Evolutionary conservation across 1,284 basidiomycete species (phyloP).

Genomic region (Phaffia rhodozyma): DNA sequence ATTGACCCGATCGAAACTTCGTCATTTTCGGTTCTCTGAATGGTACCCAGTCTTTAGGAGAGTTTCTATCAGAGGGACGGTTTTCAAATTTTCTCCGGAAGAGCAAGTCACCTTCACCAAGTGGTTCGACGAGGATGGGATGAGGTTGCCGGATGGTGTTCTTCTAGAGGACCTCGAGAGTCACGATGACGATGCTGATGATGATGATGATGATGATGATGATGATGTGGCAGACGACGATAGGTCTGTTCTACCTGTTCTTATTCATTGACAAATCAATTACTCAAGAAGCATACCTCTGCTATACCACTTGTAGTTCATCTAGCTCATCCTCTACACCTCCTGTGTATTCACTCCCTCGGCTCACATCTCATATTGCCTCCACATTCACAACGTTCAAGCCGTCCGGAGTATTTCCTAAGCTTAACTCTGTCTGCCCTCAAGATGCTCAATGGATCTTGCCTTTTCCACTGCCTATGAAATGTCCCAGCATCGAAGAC

Average conservation of each 20-base stretch:
- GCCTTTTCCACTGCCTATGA: slow-evolving; percentile 69
- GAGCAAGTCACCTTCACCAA: slow-evolving; percentile 3
- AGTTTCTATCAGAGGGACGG: slow-evolving; percentile 3
- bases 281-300: too few species aligned
- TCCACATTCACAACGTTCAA: background rate
- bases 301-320: background rate
- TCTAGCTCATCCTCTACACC: background rate
- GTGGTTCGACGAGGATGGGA: slow-evolving; percentile 18
- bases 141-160: slow-evolving; percentile 12
- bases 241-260: background rate
- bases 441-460: slow-evolving; percentile 90
- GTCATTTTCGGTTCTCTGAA: slow-evolving; percentile 3
- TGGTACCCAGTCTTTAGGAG: slow-evolving; percentile 8
- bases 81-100: slow-evolving; percentile 5
- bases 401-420: slow-evolving; percentile 61
- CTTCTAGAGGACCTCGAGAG: background rate
- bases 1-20: too few species aligned
- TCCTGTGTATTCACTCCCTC: slow-evolving; percentile 8
- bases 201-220: background rate
- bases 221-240: background rate
- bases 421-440: slow-evolving; percentile 68
- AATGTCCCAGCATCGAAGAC: slow-evolving; percentile 76
- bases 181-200: slow-evolving; percentile 1
- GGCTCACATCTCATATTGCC: slow-evolving; percentile 2
- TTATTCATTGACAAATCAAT: too few species aligned